These are phyloP conservation scores for Peniophora sp. DNA, from an alignment of 1,284 basidiomycete species.

Conservation along the genomic window DNA sequence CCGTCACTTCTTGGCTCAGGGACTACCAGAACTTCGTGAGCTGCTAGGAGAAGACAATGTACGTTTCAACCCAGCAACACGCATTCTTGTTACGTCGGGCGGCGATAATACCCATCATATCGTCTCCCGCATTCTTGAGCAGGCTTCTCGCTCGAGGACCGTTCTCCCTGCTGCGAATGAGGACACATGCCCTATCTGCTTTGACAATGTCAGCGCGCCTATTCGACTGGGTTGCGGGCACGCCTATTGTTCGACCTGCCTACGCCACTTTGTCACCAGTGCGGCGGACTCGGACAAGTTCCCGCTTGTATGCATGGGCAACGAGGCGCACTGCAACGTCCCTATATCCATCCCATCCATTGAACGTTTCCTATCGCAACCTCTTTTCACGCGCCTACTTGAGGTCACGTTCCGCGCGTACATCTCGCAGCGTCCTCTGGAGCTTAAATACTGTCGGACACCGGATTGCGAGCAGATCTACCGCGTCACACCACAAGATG, in stretches of 20 bases:
- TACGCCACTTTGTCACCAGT: conserved; percentile 41
- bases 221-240: conserved; percentile 42
- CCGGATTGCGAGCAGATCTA: conserved; percentile 53
- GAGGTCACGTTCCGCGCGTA: conserved; percentile 36
- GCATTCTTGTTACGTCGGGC: conserved; percentile 35
- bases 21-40: conserved; percentile 36
- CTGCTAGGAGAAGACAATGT: conserved; percentile 43
- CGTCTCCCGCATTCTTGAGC: conserved; percentile 31
- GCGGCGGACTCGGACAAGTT: conserved; percentile 36
- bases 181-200: conserved; percentile 43
- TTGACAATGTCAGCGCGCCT: conserved; percentile 34
- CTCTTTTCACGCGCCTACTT: conserved; percentile 37
- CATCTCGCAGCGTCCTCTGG: conserved; percentile 34
- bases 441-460: conserved; percentile 46
- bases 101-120: conserved; percentile 40
- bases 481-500: conserved; percentile 17
- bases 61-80: conserved; percentile 26
- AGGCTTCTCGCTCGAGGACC: conserved; percentile 21
- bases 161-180: background rate
- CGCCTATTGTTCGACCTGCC: conserved; percentile 42
- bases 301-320: conserved; percentile 46
- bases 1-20: conserved; percentile 39
- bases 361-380: conserved; percentile 33
- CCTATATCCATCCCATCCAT: conserved; percentile 45
- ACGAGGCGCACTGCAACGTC: conserved; percentile 34